phyloP scores from a whole-genome alignment of 805 yeast genomes.

The Candida chauliodis region DNA sequence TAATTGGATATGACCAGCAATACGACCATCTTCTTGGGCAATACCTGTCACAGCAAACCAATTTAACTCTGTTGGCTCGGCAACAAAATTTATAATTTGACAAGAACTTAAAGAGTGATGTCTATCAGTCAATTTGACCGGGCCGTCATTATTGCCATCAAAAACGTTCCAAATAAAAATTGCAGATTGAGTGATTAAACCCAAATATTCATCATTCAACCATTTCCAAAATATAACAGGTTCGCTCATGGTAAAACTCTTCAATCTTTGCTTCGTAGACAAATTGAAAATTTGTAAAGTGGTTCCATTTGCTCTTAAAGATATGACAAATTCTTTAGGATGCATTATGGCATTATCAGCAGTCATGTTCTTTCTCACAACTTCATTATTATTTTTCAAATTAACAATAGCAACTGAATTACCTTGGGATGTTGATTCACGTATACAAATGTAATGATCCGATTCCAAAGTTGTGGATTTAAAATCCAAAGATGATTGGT shows the following conservation, averaged over 20 bases:
- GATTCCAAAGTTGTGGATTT: constrained; percentile 93
- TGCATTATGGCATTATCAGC: constrained; percentile 98
- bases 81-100: constrained; percentile 87
- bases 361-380: constrained; percentile 87
- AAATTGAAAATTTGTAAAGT: constrained; percentile 92
- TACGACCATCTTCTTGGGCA: constrained; percentile 88
- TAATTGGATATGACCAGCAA: constrained; percentile 94
- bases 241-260: constrained; percentile 79
- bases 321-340: constrained; percentile 83
- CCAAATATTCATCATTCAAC: constrained; percentile 70
- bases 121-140: constrained; percentile 75
- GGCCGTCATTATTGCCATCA: constrained; percentile 77
- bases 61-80: constrained; percentile 63
- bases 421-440: constrained; percentile 60
- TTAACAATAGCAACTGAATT: constrained; percentile 95
- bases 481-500: constrained; percentile 81
- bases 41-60: constrained; percentile 98
- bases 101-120: constrained; percentile 74
- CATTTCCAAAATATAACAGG: constrained; percentile 96
- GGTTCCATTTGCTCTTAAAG: constrained; percentile 93
- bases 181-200: constrained; percentile 76
- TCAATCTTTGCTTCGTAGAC: constrained; percentile 81
- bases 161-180: constrained; percentile 80
- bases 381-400: constrained; percentile 69
- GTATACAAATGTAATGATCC: constrained; percentile 80